Base-by-base conservation (phyloP, 2,329 filamentous ascomycete species). In the Xylaria sp. region DNA sequence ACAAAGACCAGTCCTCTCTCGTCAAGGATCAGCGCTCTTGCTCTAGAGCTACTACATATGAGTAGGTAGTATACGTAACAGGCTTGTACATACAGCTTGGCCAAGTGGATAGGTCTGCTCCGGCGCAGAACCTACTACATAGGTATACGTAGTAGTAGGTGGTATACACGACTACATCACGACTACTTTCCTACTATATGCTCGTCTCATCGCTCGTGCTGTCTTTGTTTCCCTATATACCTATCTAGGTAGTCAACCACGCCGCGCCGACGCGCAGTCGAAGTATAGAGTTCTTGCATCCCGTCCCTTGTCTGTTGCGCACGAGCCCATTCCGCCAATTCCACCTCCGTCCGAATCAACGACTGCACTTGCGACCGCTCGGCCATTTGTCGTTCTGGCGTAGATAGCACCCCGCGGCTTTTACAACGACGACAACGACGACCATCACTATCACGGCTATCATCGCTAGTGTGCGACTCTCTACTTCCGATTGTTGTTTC, bases 1-100 rank as follows among this genome's bases (percentile, higher is more conserved):
- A 56, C 64, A 56, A 60, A 39, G 41, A 46, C 39, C 56, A 46
- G 9, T 18, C 56, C 28, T 34, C 55, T 23, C 55, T 37, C 61
- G 34, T 48, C 37, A 28, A 13, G 18, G 44, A 34, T 48, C 32
- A 61, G 28, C n/a, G 44, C 18, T 32, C 44, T 13, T 66, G 46
- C 25, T 64, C 50, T 63, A 13, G 48, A 13, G 44, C 54, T 32
- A 37, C 15, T 34, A n/a, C n/a, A n/a, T n/a, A 46, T 15, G 3
- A 13, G 25, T 4, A 9, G 48, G 25, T 4, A 9, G 48, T 20
- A 41, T 41, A 41, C 12, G 52, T 25, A n/a, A 28, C 10, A 58
- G 20, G 20, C 37, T 25, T 10, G 39, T 28, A 18, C 3, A 7
- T n/a, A 50, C 52, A 37, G 10, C 18, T 28, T 32, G 10, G 54